Evolutionary conservation across 257 asterid species (phyloP), one percentile per base, ranked within the genome.

Genomic region (Coffea eugenioides): DNA sequence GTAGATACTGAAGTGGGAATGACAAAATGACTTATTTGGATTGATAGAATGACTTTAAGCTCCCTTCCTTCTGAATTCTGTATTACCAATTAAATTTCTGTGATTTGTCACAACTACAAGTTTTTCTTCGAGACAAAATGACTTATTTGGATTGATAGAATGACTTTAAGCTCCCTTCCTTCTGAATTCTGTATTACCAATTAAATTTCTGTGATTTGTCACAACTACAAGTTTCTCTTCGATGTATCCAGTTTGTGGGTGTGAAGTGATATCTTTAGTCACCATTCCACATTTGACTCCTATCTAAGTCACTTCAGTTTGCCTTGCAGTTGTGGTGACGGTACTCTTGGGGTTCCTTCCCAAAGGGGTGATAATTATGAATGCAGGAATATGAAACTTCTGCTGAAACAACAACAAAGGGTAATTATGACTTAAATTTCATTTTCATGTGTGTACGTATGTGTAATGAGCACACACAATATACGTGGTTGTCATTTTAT

Each of bases 351-450:
- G 79, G 73, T 78, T 79, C 98, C 98, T 82, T 86, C 83, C 78
- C 98, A 94, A 86, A 87, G 97, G 76, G 97, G 98, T 65, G 99
- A 92, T 78, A 94, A 91, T 84, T 90, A 96, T 27, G 98, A 96
- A 83, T 96, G 99, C 89, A 86, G 94, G 87, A 96, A 96, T 79
- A 96, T 96, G 99, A 96, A 96, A 92, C 96, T 96, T 80, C 98
- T 95, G 79, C 92, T 95, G 71, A 92, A 90, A 83, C 99, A 95
- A 80, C 99, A 92, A 73, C 98, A 95, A 83, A 91, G 82, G 96
- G 99, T 95, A 92, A 87, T 76, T 69, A 70, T 80, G 77, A 62
- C 78, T 31, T 34, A 75, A 64, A 36, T 41, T 75, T 78, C 70
- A 52, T 74, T 69, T 64, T 41, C 21, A 36, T 39, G 9, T 57